A percentile compares a stretch with the other conserved stretches of the same genome.
Evolutionary conservation across 768 basidiomycete species (phyloP).

Genomic region (Tylopilus felleus): DNA sequence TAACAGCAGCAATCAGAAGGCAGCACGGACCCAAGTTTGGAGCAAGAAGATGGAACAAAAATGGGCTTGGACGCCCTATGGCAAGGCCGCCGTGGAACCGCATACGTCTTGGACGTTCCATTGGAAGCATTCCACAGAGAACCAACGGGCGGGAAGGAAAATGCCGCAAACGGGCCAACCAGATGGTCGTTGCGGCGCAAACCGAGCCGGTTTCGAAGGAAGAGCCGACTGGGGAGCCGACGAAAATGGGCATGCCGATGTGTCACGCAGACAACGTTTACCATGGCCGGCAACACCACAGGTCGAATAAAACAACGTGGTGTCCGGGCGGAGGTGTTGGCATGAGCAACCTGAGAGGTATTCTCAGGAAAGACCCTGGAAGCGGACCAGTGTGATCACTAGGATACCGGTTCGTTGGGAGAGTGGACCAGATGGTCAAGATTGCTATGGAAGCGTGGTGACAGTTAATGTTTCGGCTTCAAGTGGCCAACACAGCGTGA

Average conservation of each 20-base stretch:
- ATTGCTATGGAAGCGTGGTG: background rate
- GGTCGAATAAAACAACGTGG: constrained; percentile 12
- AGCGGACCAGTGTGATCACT: background rate
- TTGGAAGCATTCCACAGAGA: constrained; percentile 21
- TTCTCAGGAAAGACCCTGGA: constrained; percentile 6
- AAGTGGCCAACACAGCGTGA: constrained; percentile 1
- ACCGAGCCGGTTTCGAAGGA: constrained; percentile 10
- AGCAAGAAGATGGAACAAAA: background rate
- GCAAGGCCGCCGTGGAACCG: constrained; percentile 4
- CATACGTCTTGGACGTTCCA: constrained; percentile 14
- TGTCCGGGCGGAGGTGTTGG: background rate
- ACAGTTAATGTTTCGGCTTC: background rate
- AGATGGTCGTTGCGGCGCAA: background rate
- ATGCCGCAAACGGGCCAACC: constrained; percentile 2
- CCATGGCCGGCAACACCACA: background rate
- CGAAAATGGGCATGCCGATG: background rate
- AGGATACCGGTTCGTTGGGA: background rate
- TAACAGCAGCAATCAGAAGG: background rate
- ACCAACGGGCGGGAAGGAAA: constrained; percentile 11
- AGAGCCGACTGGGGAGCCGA: background rate
- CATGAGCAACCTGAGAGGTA: background rate
- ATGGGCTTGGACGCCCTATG: background rate
- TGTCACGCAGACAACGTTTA: background rate
- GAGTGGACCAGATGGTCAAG: background rate
- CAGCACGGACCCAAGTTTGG: background rate